phyloP scores from a whole-genome alignment of 2,329 filamentous ascomycete species.

The Venturia carpophila region DNA sequence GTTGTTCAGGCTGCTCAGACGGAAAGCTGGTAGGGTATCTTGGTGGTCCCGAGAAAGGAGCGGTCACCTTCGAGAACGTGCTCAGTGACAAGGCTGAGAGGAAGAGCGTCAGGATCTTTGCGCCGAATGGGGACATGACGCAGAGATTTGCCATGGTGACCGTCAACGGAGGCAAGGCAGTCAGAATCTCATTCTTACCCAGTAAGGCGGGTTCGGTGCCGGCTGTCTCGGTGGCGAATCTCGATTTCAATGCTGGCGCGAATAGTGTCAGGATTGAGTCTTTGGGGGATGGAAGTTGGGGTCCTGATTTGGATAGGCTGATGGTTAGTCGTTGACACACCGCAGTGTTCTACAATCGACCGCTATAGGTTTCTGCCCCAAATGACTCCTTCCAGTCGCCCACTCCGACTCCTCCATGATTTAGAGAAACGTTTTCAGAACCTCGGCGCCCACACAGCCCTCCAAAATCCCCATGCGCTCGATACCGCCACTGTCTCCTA shows the following conservation, averaged over 20 bases:
- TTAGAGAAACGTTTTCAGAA: too few relatives aligned
- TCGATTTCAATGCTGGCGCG: conserved; percentile 4
- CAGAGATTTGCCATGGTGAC: conserved; percentile 47
- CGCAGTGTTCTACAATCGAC: neutral
- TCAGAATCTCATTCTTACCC: conserved; percentile 49
- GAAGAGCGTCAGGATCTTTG: conserved; percentile 49
- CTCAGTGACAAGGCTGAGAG: conserved; percentile 35
- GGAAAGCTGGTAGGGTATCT: conserved; percentile 43
- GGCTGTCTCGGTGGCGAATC: conserved; percentile 6
- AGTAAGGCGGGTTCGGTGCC: conserved; percentile 25
- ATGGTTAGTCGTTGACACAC: neutral
- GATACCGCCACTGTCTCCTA: neutral
- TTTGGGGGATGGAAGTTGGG: conserved; percentile 5
- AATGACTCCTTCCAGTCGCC: neutral
- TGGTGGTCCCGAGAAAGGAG: conserved; percentile 40
- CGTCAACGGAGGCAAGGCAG: conserved; percentile 45
- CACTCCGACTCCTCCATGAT: neutral
- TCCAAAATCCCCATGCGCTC: neutral
- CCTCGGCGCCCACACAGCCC: neutral
- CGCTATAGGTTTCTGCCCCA: too few relatives aligned
- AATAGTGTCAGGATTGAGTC: conserved; percentile 12
- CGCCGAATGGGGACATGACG: conserved; percentile 47
- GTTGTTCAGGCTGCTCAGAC: conserved; percentile 47
- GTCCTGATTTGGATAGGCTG: conserved; percentile 17
- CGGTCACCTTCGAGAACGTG: conserved; percentile 42